phyloP scores from a whole-genome alignment of 1,284 basidiomycete genomes.

The Heterobasidion occidentale region DNA sequence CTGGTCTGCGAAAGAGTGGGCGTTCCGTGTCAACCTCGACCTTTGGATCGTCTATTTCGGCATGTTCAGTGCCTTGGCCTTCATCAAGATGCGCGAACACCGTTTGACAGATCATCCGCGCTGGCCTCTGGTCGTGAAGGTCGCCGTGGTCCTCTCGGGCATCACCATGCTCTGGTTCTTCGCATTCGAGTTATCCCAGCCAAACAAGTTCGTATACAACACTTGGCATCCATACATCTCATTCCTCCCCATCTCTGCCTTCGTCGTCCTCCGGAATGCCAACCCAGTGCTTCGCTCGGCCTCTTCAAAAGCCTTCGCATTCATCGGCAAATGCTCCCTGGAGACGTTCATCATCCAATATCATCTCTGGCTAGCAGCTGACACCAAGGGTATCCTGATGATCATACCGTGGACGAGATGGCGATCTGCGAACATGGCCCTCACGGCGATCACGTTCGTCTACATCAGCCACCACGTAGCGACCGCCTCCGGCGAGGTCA shows the following conservation, averaged over 20 bases:
- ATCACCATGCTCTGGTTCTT: constrained; percentile 71
- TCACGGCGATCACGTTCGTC: constrained; percentile 72
- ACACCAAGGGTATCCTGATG: constrained; percentile 79
- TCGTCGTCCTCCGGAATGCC: constrained; percentile 71
- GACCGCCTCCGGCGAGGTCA: constrained; percentile 67
- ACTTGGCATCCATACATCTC: constrained; percentile 78
- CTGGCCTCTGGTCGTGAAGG: constrained; percentile 51
- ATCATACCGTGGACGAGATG: constrained; percentile 70
- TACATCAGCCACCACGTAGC: constrained; percentile 74
- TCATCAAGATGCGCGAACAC: constrained; percentile 70
- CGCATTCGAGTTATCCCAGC: constrained; percentile 69
- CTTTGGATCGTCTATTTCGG: constrained; percentile 84
- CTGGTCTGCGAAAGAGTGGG: constrained; percentile 84
- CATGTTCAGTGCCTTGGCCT: constrained; percentile 70
- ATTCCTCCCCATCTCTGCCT: constrained; percentile 73
- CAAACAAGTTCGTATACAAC: constrained; percentile 82
- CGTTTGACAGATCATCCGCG: constrained; percentile 61
- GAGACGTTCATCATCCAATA: constrained; percentile 88
- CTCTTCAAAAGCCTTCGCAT: constrained; percentile 65
- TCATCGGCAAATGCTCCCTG: constrained; percentile 76
- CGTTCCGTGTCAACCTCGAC: constrained; percentile 81
- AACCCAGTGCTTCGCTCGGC: constrained; percentile 61
- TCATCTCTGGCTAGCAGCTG: constrained; percentile 83
- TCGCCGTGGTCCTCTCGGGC: constrained; percentile 38
- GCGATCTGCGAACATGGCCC: constrained; percentile 67